A percentile compares a stretch with the other conserved stretches of the same genome.
Conservation (phyloP, 176 grass and related monocot genomes). For the Aegilops umbellulata region DNA sequence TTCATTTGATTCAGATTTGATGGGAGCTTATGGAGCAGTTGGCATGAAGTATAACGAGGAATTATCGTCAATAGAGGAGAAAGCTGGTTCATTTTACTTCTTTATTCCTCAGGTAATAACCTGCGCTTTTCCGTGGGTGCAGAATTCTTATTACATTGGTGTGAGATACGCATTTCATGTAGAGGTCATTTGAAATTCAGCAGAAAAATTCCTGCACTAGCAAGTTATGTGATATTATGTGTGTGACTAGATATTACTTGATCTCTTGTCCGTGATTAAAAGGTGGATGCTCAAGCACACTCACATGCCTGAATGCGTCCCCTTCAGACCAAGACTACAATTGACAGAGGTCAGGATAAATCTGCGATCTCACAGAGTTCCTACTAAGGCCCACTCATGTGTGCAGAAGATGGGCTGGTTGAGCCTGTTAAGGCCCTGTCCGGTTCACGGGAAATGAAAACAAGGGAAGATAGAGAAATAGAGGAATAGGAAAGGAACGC, state of each 20-base stretch:
- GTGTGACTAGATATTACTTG: not conserved
- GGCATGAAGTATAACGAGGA: constrained; percentile 51
- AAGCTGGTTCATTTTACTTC: constrained; percentile 60
- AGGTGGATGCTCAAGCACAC: not conserved
- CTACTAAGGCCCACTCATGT: not conserved
- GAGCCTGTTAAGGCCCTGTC: no score
- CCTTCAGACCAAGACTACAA: not conserved
- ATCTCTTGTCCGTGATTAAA: not conserved
- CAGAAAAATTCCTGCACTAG: not conserved
- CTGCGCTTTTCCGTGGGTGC: constrained; percentile 11
- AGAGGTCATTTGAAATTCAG: constrained; percentile 11
- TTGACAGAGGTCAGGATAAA: not conserved
- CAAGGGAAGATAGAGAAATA: no score
- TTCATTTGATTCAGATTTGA: constrained; percentile 52
- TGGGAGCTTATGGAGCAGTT: constrained; percentile 79
- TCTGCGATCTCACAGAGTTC: not conserved
- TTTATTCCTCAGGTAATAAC: constrained; percentile 84
- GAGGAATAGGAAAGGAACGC: no score
- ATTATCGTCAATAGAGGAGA: constrained; percentile 39
- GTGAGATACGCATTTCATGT: not conserved
- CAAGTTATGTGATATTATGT: not conserved
- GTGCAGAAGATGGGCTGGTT: not conserved
- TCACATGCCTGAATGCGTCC: not conserved
- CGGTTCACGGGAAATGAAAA: no score
- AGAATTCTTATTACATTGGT: constrained; percentile 25